These are phyloP conservation scores for Pyricularia pennisetigena DNA, from an alignment of 2,329 filamentous ascomycete species.

Conservation along the genomic window DNA sequence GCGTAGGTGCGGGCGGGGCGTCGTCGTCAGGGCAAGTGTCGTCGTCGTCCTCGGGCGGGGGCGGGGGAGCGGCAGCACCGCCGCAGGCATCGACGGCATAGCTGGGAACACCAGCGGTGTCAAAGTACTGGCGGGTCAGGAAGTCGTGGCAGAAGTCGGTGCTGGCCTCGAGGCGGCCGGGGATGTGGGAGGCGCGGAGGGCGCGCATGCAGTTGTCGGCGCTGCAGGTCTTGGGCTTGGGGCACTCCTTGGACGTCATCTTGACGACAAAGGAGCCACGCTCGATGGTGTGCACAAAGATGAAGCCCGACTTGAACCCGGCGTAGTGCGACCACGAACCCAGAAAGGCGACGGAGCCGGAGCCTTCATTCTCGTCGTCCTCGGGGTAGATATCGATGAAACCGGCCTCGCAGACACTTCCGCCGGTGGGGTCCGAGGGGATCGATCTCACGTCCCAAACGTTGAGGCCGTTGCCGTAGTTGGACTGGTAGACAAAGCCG, in stretches of 20 bases:
- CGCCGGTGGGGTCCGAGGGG: conserved; percentile 24
- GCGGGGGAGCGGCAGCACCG: neutral
- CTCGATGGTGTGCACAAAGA: conserved; percentile 39
- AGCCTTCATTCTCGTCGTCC: conserved; percentile 28
- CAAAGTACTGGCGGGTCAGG: neutral
- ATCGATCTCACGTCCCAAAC: conserved; percentile 22
- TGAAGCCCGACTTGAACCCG: conserved; percentile 23
- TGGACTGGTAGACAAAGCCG: conserved; percentile 31
- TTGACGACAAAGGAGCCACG: conserved; percentile 16
- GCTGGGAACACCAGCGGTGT: neutral
- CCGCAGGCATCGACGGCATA: neutral
- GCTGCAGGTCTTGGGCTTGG: neutral
- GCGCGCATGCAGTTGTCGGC: conserved; percentile 1
- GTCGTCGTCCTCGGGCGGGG: neutral
- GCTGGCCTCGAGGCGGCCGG: conserved; percentile 3
- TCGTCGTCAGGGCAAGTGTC: neutral
- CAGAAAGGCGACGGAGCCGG: conserved; percentile 24
- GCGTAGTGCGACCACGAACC: conserved; percentile 35
- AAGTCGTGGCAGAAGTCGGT: conserved; percentile 1
- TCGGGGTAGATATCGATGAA: conserved; percentile 39
- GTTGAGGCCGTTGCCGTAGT: conserved; percentile 32
- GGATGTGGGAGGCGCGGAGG: neutral
- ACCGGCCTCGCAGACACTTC: conserved; percentile 28
- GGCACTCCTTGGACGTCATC: neutral
- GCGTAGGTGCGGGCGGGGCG: neutral